phyloP scores from a whole-genome alignment of 2,329 filamentous ascomycete species.

The Arthroderma sp. region DNA sequence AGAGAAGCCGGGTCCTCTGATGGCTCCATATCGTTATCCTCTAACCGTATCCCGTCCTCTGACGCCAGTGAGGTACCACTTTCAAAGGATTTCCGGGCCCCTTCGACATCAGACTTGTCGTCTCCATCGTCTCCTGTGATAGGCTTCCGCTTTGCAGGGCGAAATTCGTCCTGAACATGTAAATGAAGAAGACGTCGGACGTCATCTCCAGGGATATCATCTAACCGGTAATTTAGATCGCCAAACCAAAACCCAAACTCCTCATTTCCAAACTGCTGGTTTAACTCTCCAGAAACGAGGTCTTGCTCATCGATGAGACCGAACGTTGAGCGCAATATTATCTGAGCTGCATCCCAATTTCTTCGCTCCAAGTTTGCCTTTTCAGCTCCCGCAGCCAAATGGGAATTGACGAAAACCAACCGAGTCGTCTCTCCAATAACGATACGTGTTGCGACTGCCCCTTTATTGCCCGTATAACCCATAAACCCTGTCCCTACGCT shows the following conservation, averaged over 20 bases:
- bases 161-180: constrained; percentile 37
- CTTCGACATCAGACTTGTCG: constrained; percentile 5
- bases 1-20: constrained; percentile 72
- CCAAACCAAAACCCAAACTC: constrained; percentile 96
- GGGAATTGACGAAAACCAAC: constrained; percentile 80
- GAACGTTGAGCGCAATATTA: constrained; percentile 64
- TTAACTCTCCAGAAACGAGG: constrained; percentile 41
- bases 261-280: constrained; percentile 66
- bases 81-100: constrained; percentile 8
- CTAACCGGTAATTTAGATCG: constrained; percentile 86
- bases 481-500: constrained; percentile 80
- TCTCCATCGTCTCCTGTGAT: constrained; percentile 11
- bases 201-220: constrained; percentile 78
- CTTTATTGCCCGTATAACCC: constrained; percentile 94
- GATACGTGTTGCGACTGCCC: constrained; percentile 68
- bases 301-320: constrained; percentile 59
- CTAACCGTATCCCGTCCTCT: constrained; percentile 13
- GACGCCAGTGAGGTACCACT: constrained; percentile 5
- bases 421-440: constrained; percentile 81
- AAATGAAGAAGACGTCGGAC: constrained; percentile 73
- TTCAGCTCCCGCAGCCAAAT: constrained; percentile 78
- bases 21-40: constrained; percentile 56
- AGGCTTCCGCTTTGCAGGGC: constrained; percentile 9
- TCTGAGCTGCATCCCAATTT: constrained; percentile 80
- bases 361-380: constrained; percentile 65